A percentile compares a stretch with the other conserved stretches of the same genome.
These are phyloP conservation scores for Lanzia echinophila DNA, from an alignment of 2,329 filamentous ascomycete genomes.

Conservation along the genomic window DNA sequence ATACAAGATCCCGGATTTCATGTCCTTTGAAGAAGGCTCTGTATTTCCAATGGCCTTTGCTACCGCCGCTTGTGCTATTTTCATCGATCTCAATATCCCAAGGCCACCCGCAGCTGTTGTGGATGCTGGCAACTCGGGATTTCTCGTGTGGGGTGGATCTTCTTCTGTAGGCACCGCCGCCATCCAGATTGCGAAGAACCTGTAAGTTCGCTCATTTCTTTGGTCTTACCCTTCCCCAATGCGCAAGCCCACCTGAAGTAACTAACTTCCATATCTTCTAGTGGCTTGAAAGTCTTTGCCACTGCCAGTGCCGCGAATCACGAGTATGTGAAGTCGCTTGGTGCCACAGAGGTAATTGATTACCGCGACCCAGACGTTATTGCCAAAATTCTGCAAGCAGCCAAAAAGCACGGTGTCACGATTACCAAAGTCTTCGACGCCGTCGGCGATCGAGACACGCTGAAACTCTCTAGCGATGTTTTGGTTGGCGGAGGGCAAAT, in stretches of 20 bases:
- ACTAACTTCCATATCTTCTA: no score
- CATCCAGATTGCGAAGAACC: conserved; percentile 37
- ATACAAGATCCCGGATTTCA: conserved; percentile 20
- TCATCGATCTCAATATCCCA: conserved; percentile 7
- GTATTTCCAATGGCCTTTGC: conserved; percentile 26
- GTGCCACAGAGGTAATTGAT: conserved; percentile 38
- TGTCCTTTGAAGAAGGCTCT: conserved; percentile 24
- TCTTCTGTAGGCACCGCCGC: conserved; percentile 26
- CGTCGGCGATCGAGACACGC: conserved; percentile 5
- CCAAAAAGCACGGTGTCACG: conserved; percentile 4
- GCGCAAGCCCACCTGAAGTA: no score
- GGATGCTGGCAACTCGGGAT: conserved; percentile 14
- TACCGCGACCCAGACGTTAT: conserved; percentile 24
- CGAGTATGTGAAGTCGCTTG: conserved; percentile 32
- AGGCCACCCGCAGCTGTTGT: conserved; percentile 11
- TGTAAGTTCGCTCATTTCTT: no score
- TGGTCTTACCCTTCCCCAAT: no score
- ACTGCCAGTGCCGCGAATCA: conserved; percentile 31
- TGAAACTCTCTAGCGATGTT: conserved; percentile 4
- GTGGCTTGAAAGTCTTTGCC: conserved; percentile 36
- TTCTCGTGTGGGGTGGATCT: conserved; percentile 31
- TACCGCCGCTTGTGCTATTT: conserved; percentile 13
- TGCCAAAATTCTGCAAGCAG: conserved; percentile 7
- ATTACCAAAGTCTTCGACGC: conserved; percentile 13
- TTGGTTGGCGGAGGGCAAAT: conserved; percentile 2